These are phyloP conservation scores for Epichloe coenophiala DNA, from an alignment of 2,329 filamentous ascomycete species.

Conservation along the genomic window DNA sequence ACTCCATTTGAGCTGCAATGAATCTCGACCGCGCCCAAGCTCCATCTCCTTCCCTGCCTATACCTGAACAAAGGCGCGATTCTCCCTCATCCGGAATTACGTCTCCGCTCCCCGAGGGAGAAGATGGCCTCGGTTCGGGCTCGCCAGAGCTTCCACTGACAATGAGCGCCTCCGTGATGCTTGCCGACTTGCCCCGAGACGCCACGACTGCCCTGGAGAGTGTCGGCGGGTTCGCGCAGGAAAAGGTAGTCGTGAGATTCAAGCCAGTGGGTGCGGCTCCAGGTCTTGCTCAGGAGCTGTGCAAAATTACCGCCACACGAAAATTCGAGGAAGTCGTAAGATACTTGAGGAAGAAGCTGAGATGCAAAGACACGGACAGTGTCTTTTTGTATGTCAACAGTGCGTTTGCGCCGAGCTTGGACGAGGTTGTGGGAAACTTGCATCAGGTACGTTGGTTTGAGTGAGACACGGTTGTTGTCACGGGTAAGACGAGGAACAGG, in stretches of 20 bases:
- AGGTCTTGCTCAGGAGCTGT: conserved; percentile 59
- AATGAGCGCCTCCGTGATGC: conserved; percentile 51
- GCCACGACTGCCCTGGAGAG: conserved; percentile 52
- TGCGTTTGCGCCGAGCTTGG: conserved; percentile 82
- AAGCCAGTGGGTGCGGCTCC: conserved; percentile 76
- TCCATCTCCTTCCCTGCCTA: conserved; percentile 1
- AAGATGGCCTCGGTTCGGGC: conserved; percentile 16
- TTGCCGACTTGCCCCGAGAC: conserved; percentile 51
- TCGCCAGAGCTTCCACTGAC: conserved; percentile 48
- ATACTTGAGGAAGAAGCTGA: conserved; percentile 51
- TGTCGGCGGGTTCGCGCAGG: conserved; percentile 40
- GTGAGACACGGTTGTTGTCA: not conserved
- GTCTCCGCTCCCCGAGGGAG: conserved; percentile 29
- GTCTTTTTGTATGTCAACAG: conserved; percentile 91
- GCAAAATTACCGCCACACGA: conserved; percentile 67
- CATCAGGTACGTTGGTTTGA: conserved; percentile 50
- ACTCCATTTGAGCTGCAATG: not conserved
- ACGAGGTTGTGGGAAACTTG: conserved; percentile 87
- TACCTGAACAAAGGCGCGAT: conserved; percentile 9
- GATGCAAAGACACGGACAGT: conserved; percentile 45
- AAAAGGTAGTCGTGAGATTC: conserved; percentile 66
- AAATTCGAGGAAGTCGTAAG: conserved; percentile 80
- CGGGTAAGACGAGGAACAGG: not conserved
- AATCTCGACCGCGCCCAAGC: not conserved
- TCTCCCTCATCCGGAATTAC: conserved; percentile 13